These are phyloP conservation scores for Exophiala phaeomuriformis DNA, from an alignment of 2,329 filamentous ascomycete genomes.

Conservation along the genomic window DNA sequence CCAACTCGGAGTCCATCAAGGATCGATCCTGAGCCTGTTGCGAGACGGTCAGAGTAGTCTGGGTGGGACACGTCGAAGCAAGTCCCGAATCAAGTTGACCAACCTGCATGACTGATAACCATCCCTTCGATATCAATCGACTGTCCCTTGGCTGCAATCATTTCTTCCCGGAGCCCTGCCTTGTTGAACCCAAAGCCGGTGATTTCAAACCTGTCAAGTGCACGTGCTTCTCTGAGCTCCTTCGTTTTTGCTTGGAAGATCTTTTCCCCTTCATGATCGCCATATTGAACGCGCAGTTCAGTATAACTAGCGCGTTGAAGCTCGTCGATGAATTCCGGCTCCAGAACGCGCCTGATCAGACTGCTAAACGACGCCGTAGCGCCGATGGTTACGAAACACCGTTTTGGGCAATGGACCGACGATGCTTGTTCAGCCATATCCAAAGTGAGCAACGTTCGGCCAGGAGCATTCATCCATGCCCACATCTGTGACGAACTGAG, in stretches of 20 bases:
- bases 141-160: conserved; percentile 47
- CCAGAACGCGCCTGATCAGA: conserved; percentile 61
- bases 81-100: conserved; percentile 24
- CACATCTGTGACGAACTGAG: neutral
- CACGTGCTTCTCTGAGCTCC: conserved; percentile 23
- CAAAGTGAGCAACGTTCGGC: neutral
- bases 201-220: conserved; percentile 44
- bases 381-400: conserved; percentile 82
- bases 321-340: conserved; percentile 53
- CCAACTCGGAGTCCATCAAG: conserved; percentile 69
- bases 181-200: conserved; percentile 60
- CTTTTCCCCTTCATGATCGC: conserved; percentile 51
- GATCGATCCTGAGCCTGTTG: conserved; percentile 76
- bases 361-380: conserved; percentile 77
- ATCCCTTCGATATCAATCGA: conserved; percentile 49
- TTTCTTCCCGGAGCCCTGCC: conserved; percentile 52
- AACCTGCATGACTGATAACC: conserved; percentile 85
- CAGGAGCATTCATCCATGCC: no score
- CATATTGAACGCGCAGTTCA: conserved; percentile 71
- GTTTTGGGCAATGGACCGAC: conserved; percentile 28
- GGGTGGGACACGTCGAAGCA: neutral
- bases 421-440: conserved; percentile 7
- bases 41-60: neutral
- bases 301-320: conserved; percentile 59
- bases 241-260: conserved; percentile 42